Evolutionary conservation across 2,329 filamentous ascomycete genomes (phyloP).

Genomic region (Ceratocystis harringtonii): DNA sequence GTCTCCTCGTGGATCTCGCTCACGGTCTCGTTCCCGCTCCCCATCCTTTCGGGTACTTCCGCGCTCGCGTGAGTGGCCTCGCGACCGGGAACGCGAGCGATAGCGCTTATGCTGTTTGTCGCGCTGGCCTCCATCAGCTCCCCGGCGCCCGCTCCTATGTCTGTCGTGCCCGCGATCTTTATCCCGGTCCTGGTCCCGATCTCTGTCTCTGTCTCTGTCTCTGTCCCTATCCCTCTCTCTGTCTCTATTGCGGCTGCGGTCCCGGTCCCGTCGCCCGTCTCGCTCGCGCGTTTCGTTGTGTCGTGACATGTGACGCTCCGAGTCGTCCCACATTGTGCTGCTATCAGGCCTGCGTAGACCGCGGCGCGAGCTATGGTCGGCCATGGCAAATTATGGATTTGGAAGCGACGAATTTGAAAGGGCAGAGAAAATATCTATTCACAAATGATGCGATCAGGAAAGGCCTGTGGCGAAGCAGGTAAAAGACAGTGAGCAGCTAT

Average conservation of each 20-base stretch:
- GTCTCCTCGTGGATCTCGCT: conserved; percentile 13
- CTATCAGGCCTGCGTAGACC: conserved; percentile 32
- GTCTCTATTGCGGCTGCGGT: conserved; percentile 21
- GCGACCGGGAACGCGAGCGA: conserved; percentile 11
- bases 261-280: conserved; percentile 21
- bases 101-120: conserved; percentile 9
- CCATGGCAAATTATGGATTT: background rate
- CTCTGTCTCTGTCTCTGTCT: conserved; percentile 24
- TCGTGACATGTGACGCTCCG: conserved; percentile 27
- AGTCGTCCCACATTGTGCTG: conserved; percentile 46
- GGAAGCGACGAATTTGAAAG: background rate
- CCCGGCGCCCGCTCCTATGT: conserved; percentile 12
- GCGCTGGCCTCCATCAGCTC: background rate
- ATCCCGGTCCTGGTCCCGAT: conserved; percentile 23
- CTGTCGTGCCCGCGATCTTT: conserved; percentile 23
- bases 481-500: background rate
- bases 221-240: conserved; percentile 28
- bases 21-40: conserved; percentile 19
- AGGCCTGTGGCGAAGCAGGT: background rate
- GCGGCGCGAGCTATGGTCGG: background rate
- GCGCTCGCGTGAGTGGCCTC: conserved; percentile 21
- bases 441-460: background rate
- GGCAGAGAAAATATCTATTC: no score
- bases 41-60: conserved; percentile 19
- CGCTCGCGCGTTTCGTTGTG: conserved; percentile 16